These are phyloP conservation scores for Davidsoniella virescens DNA, from an alignment of 2,329 filamentous ascomycete species.

Conservation along the genomic window DNA sequence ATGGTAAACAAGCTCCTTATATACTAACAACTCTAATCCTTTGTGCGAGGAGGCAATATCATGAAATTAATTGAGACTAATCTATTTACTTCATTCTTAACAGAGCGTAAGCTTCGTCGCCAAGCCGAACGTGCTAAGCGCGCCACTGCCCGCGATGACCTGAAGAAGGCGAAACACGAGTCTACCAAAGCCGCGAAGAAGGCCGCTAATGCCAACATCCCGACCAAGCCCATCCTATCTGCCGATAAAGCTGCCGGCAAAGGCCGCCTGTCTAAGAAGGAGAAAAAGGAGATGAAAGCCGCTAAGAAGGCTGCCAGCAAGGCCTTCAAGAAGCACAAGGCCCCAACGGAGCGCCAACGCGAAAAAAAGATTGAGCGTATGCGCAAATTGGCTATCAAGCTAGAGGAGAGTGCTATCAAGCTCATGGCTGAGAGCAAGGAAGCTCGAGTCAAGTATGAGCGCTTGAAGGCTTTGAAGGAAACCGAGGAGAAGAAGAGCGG, in stretches of 20 bases:
- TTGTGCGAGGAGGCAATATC: background rate
- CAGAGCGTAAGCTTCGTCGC: constrained; percentile 12
- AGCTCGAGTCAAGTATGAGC: constrained; percentile 6
- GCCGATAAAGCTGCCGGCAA: background rate
- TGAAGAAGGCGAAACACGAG: constrained; percentile 1
- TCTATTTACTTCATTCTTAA: background rate
- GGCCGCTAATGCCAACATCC: constrained; percentile 1
- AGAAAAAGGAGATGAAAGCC: background rate
- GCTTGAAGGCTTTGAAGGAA: constrained; percentile 13
- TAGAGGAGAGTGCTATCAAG: constrained; percentile 25
- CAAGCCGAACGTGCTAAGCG: constrained; percentile 12
- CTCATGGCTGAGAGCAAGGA: constrained; percentile 18
- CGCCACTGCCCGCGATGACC: constrained; percentile 3
- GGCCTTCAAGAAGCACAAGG: constrained; percentile 19
- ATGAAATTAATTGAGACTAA: background rate
- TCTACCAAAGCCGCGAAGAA: constrained; percentile 1
- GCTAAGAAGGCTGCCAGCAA: constrained; percentile 15
- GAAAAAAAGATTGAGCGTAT: constrained; percentile 25
- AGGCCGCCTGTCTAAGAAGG: background rate
- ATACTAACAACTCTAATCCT: background rate
- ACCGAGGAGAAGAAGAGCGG: constrained; percentile 13
- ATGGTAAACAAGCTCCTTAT: constrained; percentile 6
- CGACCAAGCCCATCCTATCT: background rate
- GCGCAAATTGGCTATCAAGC: constrained; percentile 24
- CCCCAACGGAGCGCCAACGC: constrained; percentile 18